Evolutionary conservation across 176 grass and related monocot genomes (phyloP).

Genomic region (Oryza australiensis): DNA sequence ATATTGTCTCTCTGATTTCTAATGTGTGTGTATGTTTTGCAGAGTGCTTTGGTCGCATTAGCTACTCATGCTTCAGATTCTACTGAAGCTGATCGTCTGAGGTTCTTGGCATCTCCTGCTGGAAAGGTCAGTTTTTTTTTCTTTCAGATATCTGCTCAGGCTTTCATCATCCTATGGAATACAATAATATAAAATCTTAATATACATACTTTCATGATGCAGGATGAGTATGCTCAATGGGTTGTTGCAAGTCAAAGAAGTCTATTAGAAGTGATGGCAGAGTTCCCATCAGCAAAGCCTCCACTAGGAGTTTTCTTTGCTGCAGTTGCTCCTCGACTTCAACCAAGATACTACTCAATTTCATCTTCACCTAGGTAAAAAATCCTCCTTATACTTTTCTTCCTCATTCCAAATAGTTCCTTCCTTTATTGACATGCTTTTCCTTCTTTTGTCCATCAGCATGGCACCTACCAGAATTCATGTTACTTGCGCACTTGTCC

Average conservation of each 20-base stretch:
- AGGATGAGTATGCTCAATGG: conserved; percentile 97
- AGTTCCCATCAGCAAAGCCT: conserved; percentile 87
- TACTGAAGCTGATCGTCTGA: conserved; percentile 66
- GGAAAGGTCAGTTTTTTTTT: conserved; percentile 70
- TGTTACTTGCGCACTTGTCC: conserved; percentile 80
- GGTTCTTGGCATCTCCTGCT: conserved; percentile 76
- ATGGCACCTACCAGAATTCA: conserved; percentile 80
- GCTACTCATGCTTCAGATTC: conserved; percentile 77
- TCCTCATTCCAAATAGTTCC: not conserved
- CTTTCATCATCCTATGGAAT: conserved; percentile 26
- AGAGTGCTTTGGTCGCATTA: conserved; percentile 79
- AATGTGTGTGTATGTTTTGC: conserved; percentile 23
- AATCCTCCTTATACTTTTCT: not conserved
- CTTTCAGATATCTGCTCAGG: conserved; percentile 10
- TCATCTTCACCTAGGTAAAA: conserved; percentile 85
- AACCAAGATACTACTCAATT: conserved; percentile 95
- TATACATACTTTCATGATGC: conserved; percentile 30
- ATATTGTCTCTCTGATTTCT: not conserved
- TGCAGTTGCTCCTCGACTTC: conserved; percentile 77
- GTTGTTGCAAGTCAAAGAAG: conserved; percentile 87
- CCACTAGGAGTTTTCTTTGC: conserved; percentile 92
- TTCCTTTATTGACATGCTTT: not conserved
- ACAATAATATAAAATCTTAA: not conserved
- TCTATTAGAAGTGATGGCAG: conserved; percentile 82
- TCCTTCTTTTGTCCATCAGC: conserved; percentile 50